Evolutionary conservation across 2,329 filamentous ascomycete species (phyloP), one percentile per base, ranked within the genome.

Genomic region (Dactylellina parvicollis): DNA sequence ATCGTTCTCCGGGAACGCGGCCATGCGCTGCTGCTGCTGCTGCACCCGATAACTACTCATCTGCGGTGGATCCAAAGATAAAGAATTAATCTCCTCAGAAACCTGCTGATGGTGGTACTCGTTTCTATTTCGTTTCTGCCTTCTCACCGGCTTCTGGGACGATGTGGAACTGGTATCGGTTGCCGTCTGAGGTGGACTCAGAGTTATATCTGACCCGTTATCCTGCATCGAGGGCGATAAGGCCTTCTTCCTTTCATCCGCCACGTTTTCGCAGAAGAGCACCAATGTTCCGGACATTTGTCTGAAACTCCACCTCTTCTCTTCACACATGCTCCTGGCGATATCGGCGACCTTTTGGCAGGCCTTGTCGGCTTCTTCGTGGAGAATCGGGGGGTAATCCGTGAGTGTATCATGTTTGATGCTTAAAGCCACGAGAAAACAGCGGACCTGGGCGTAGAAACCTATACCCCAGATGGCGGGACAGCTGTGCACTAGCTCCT

Each of bases 381-480:
- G 70, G 2, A 77, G 61, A 22, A 75, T 40, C 8, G 56, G 61
- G 2, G 75, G 60, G 38, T 77, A 77, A 10, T 75, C 75, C 7
- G 66, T 75, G 26, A 70, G 61, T 1, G 69, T 71, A 18, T 77
- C 76, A 42, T 75, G 65, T 42, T 75, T 75, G 26, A 77, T 75
- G 24, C 76, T 76, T 26, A 77, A 30, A 5, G 73, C 75, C 26
- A 76, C 76, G 0, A 77, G 50, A 34, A 76, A 77, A 50, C 76
- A 77, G 14, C 76, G 56, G 1, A 77, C 76, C 38, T 75, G 75
- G 10, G 70, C 75, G 22, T 77, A 77, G 46, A 75, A 76, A 18
- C 75, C 66, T 14, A 77, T 75, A 22, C 75, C 62, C 76, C 76
- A 77, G 36, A 77, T 77, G n/a, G 75, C 75, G 26, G 75, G 75